A percentile compares a stretch with the other conserved stretches of the same genome.
Evolutionary conservation across 371 early-diverging fungal genomes (phyloP).

Genomic region (Capillidium heterosporum): DNA sequence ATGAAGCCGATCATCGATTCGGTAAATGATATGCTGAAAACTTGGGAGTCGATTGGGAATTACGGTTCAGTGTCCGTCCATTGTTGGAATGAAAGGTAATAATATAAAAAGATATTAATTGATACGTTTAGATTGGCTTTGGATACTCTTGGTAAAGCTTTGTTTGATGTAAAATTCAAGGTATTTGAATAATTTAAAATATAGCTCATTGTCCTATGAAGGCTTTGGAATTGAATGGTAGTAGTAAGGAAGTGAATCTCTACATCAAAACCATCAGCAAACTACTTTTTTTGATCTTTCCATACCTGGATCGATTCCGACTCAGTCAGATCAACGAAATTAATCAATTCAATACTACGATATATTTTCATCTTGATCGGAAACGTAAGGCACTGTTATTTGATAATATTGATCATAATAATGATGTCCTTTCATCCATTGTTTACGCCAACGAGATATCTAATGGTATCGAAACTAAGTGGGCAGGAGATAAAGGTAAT

Average conservation of each 20-base stretch:
- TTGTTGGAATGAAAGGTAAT: neutral
- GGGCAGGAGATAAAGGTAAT: neutral
- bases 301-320: conserved; percentile 1
- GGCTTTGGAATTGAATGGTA: neutral
- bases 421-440: neutral
- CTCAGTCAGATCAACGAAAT: neutral
- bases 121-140: conserved; percentile 1
- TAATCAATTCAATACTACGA: neutral
- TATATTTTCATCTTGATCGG: neutral
- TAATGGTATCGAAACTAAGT: neutral
- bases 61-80: too few species aligned
- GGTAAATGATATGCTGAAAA: neutral
- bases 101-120: neutral
- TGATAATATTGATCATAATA: neutral
- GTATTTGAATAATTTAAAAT: neutral
- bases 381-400: neutral
- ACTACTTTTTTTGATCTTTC: neutral
- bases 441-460: neutral
- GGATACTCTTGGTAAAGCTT: neutral
- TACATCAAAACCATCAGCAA: conserved; percentile 1
- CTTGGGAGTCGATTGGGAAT: neutral
- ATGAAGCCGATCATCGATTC: neutral
- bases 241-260: neutral
- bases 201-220: neutral
- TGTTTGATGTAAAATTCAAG: conserved; percentile 4